Evolutionary conservation across 108 stramenopile species (phyloP).

Genomic region (Nitzschia sp.): DNA sequence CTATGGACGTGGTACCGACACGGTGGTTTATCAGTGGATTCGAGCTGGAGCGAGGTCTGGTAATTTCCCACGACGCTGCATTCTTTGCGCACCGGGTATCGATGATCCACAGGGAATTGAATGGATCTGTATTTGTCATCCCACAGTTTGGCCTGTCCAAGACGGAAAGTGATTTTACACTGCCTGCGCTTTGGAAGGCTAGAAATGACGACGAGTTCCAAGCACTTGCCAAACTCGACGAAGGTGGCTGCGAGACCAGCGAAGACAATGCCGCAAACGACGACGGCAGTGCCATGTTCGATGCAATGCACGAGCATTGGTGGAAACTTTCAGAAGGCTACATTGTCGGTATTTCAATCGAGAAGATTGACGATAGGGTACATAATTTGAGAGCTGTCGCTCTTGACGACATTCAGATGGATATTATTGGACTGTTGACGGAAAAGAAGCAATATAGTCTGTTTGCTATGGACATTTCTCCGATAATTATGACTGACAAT

Average conservation of each 20-base stretch:
- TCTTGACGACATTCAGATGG: slow-evolving; percentile 36
- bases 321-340: slow-evolving; percentile 45
- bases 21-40: slow-evolving; percentile 80
- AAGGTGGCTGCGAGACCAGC: slow-evolving; percentile 15
- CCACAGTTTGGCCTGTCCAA: slow-evolving; percentile 72
- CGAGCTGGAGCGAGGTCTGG: slow-evolving; percentile 75
- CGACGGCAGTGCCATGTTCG: slow-evolving; percentile 29
- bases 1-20: slow-evolving; percentile 71
- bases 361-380: slow-evolving; percentile 12
- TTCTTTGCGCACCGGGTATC: slow-evolving; percentile 56
- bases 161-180: slow-evolving; percentile 36
- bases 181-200: slow-evolving; percentile 12
- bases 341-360: slow-evolving; percentile 7
- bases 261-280: slow-evolving; percentile 9
- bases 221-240: slow-evolving; percentile 19
- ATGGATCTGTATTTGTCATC: slow-evolving; percentile 62
- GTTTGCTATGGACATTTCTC: slow-evolving; percentile 57
- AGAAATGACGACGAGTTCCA: slow-evolving; percentile 14
- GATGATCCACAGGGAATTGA: slow-evolving; percentile 38
- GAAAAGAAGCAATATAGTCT: slow-evolving; percentile 37
- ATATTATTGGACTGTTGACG: slow-evolving; percentile 24
- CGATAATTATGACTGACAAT: slow-evolving; percentile 74
- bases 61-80: slow-evolving; percentile 67
- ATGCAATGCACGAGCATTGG: slow-evolving; percentile 54
- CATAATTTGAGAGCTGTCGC: slow-evolving; percentile 11